Conservation (phyloP, 1,284 basidiomycete genomes). For the Irpex rosettiformis region DNA sequence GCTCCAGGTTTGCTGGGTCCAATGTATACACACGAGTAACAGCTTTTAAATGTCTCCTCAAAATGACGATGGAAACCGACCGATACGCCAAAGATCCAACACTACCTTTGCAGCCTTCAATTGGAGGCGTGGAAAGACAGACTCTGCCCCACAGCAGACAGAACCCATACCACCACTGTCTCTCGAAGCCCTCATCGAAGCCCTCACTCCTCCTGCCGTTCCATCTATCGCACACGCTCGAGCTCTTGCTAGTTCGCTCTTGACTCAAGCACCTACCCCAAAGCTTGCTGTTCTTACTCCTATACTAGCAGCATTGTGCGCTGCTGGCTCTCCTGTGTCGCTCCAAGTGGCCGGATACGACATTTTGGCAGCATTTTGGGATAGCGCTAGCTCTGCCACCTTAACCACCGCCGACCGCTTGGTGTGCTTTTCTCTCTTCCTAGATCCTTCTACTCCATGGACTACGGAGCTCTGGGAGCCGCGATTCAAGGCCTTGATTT, state of each 20-base stretch:
- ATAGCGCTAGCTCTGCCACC: slow-evolving; percentile 43
- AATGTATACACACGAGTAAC: neutral
- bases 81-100: slow-evolving; percentile 40
- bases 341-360: slow-evolving; percentile 69
- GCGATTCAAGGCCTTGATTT: slow-evolving; percentile 59
- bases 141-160: slow-evolving; percentile 27
- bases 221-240: slow-evolving; percentile 31
- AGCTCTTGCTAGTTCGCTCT: slow-evolving; percentile 25
- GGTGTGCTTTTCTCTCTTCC: slow-evolving; percentile 59
- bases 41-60: slow-evolving; percentile 30
- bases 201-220: slow-evolving; percentile 32
- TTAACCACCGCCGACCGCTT: slow-evolving; percentile 54
- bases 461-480: slow-evolving; percentile 63
- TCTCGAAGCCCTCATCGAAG: slow-evolving; percentile 30
- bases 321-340: slow-evolving; percentile 43
- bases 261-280: slow-evolving; percentile 22
- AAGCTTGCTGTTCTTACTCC: slow-evolving; percentile 40
- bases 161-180: slow-evolving; percentile 25
- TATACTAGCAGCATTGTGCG: slow-evolving; percentile 57
- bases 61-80: slow-evolving; percentile 32
- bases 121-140: slow-evolving; percentile 41
- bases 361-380: slow-evolving; percentile 63
- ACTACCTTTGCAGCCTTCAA: slow-evolving; percentile 37
- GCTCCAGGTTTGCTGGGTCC: neutral
- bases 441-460: slow-evolving; percentile 46